Percentiles rank a stretch among this genome's conserved stretches.
Evolutionary conservation across 192 early-diverging fungal species (phyloP).

Genomic region (Ambispora gerdemannii): DNA sequence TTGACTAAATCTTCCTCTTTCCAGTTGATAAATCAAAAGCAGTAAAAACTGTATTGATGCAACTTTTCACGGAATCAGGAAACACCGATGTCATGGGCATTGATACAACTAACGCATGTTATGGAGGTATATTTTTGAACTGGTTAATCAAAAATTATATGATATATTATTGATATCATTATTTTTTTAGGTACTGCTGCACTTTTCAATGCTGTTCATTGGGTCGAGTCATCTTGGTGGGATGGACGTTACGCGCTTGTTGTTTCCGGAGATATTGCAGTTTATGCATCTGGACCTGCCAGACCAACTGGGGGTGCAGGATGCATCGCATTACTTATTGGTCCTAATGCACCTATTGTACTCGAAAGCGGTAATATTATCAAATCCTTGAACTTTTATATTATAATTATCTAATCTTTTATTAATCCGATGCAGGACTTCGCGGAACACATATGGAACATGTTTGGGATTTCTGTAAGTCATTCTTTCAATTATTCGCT

Average conservation of each 20-base stretch:
- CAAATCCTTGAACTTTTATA: not conserved
- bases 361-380: conserved; percentile 67
- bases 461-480: conserved; percentile 86
- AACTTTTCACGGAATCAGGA: conserved; percentile 83
- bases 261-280: conserved; percentile 94
- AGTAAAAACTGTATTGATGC: conserved; percentile 96
- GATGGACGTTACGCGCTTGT: conserved; percentile 90
- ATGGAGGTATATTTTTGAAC: conserved; percentile 66
- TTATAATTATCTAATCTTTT: not conserved
- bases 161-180: not conserved
- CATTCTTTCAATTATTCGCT: not conserved
- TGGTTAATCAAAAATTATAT: too few relatives aligned
- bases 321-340: conserved; percentile 87
- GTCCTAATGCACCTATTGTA: conserved; percentile 89
- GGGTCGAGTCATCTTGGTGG: conserved; percentile 91
- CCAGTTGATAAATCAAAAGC: conserved; percentile 95
- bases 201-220: conserved; percentile 96
- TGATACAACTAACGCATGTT: conserved; percentile 98
- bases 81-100: conserved; percentile 96
- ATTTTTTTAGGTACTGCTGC: conserved; percentile 63
- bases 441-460: conserved; percentile 94
- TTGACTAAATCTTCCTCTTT: too few relatives aligned
- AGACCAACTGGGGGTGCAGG: conserved; percentile 94
- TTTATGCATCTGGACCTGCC: conserved; percentile 88
- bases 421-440: conserved; percentile 47